Evolutionary conservation across 164 flowering plant species (phyloP).

Genomic region (Magnolia officinalis): DNA sequence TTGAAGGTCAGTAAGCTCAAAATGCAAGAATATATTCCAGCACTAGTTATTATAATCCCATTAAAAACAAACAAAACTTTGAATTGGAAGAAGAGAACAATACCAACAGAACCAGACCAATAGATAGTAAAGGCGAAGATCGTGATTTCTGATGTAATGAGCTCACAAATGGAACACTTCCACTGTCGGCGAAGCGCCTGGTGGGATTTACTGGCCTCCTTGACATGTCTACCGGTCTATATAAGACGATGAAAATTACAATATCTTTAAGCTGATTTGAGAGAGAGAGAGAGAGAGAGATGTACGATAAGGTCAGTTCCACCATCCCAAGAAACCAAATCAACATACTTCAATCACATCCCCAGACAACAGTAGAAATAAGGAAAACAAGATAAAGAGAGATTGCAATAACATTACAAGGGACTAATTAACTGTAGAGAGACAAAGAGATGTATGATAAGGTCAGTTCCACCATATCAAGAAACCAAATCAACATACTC

Average conservation of each 20-base stretch:
- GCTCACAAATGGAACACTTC: slow-evolving; percentile 46
- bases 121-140: slow-evolving; percentile 56
- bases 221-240: slow-evolving; percentile 41
- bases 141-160: slow-evolving; percentile 60
- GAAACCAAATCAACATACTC: neutral
- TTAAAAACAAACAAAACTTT: neutral
- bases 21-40: too few relatives aligned
- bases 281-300: neutral
- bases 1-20: neutral
- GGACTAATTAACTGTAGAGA: too few relatives aligned
- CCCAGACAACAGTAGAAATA: neutral
- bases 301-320: neutral
- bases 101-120: slow-evolving; percentile 60
- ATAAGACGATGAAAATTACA: neutral
- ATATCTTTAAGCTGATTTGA: slow-evolving; percentile 11
- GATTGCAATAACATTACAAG: too few relatives aligned
- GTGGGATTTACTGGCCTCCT: slow-evolving; percentile 59
- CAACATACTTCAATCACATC: neutral
- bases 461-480: neutral
- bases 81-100: neutral
- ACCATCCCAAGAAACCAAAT: neutral
- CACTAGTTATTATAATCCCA: neutral
- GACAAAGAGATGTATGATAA: neutral
- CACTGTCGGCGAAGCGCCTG: slow-evolving; percentile 54
- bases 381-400: neutral